Evolutionary conservation across 768 basidiomycete species (phyloP).

Genomic region (Tremella fuciformis): DNA sequence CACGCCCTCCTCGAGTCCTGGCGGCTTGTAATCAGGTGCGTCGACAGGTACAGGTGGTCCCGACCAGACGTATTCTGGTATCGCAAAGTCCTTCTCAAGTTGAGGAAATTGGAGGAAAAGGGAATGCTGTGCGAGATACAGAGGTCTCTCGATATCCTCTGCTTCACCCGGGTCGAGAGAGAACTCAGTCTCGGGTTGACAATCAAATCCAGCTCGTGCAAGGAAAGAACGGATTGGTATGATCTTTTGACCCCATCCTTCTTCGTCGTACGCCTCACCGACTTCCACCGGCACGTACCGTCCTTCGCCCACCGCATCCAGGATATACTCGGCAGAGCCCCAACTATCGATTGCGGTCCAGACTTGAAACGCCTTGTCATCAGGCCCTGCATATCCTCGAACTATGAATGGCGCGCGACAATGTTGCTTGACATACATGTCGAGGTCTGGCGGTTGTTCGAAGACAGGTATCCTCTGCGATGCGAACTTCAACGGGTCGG

Average conservation of each 20-base stretch:
- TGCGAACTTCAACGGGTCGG: slow-evolving; percentile 36
- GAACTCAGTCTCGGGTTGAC: not conserved
- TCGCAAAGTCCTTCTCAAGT: slow-evolving; percentile 67
- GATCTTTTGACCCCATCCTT: slow-evolving; percentile 76
- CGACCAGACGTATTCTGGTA: slow-evolving; percentile 89
- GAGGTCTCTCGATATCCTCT: slow-evolving; percentile 12
- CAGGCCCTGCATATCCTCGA: slow-evolving; percentile 54
- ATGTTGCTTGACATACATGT: slow-evolving; percentile 57
- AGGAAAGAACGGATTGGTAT: slow-evolving; percentile 78
- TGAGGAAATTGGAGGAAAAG: slow-evolving; percentile 79
- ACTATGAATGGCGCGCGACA: slow-evolving; percentile 69
- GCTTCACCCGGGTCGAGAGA: slow-evolving; percentile 2
- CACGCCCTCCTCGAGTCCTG: slow-evolving; percentile 58
- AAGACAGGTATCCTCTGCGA: slow-evolving; percentile 55
- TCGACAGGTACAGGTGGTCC: slow-evolving; percentile 56
- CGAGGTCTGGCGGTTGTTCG: slow-evolving; percentile 60
- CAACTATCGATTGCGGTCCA: slow-evolving; percentile 85
- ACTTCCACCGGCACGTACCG: slow-evolving; percentile 87
- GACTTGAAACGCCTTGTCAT: not conserved
- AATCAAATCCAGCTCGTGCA: slow-evolving; percentile 50
- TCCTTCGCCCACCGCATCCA: slow-evolving; percentile 68
- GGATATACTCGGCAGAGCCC: slow-evolving; percentile 68
- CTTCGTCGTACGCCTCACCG: slow-evolving; percentile 74
- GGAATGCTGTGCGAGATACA: slow-evolving; percentile 90
- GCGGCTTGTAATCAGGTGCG: slow-evolving; percentile 62